These are phyloP conservation scores for Mrakia blollopis DNA, from an alignment of 768 basidiomycete genomes.

Conservation along the genomic window DNA sequence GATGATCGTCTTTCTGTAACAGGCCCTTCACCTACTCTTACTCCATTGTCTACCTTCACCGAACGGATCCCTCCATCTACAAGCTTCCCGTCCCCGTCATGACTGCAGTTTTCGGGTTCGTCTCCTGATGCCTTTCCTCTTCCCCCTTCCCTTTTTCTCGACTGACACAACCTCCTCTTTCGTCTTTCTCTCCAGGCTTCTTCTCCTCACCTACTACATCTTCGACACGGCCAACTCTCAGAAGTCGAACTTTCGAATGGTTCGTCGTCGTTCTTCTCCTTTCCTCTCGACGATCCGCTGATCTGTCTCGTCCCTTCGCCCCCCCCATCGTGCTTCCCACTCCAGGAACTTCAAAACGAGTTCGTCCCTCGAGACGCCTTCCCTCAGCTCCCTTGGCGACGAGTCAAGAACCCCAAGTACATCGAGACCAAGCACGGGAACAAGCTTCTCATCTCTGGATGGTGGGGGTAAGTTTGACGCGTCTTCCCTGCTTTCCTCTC, in stretches of 20 bases:
- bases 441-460: conserved; percentile 82
- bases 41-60: conserved; percentile 97
- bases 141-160: conserved; percentile 47
- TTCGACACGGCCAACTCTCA: conserved; percentile 82
- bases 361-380: conserved; percentile 80
- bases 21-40: conserved; percentile 76
- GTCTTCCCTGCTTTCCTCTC: background rate
- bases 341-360: conserved; percentile 72
- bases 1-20: background rate
- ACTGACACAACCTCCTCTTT: background rate
- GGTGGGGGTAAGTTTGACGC: conserved; percentile 59
- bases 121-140: conserved; percentile 53
- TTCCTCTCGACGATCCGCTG: too few relatives aligned
- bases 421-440: conserved; percentile 95
- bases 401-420: conserved; percentile 76
- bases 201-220: conserved; percentile 46
- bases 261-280: background rate
- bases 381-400: conserved; percentile 82
- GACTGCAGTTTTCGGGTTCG: conserved; percentile 62
- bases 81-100: conserved; percentile 73
- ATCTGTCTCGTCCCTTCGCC: background rate
- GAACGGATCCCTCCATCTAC: conserved; percentile 80
- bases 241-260: conserved; percentile 73
- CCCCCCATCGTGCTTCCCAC: too few relatives aligned
- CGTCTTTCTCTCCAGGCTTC: conserved; percentile 18